These are phyloP conservation scores for Stemphylium beticola DNA, from an alignment of 2,329 filamentous ascomycete species.

Conservation along the genomic window DNA sequence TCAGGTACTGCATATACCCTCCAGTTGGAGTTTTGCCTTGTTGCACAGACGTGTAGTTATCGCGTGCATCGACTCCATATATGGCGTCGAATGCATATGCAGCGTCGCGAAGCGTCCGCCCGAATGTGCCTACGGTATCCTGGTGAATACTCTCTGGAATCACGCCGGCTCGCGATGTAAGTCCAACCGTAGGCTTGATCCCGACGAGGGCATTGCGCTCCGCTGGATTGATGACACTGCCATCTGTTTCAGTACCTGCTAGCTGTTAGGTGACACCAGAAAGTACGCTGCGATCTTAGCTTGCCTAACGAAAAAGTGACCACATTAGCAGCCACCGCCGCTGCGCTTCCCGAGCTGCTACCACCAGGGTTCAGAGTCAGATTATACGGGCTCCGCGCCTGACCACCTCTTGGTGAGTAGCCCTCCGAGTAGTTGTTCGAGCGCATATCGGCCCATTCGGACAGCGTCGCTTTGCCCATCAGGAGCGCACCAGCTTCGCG, in stretches of 20 bases:
- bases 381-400: conserved; percentile 64
- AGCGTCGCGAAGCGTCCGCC: conserved; percentile 72
- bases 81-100: conserved; percentile 71
- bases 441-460: conserved; percentile 68
- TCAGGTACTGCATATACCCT: conserved; percentile 65
- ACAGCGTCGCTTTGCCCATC: conserved; percentile 71
- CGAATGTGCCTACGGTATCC: conserved; percentile 73
- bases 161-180: conserved; percentile 65
- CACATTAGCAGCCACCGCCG: conserved; percentile 68
- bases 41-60: conserved; percentile 71
- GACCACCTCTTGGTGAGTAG: conserved; percentile 41
- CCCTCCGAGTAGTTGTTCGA: conserved; percentile 45
- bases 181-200: conserved; percentile 76
- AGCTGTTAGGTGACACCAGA: not conserved
- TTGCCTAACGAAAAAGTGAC: conserved; percentile 68
- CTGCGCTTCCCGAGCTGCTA: conserved; percentile 70
- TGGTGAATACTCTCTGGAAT: conserved; percentile 71
- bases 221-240: conserved; percentile 70
- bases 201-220: conserved; percentile 73
- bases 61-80: conserved; percentile 65
- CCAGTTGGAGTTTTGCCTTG: conserved; percentile 59
- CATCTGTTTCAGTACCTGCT: conserved; percentile 70
- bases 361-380: conserved; percentile 71
- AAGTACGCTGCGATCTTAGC: not conserved
- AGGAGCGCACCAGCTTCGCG: conserved; percentile 71